Evolutionary conservation across 1,284 basidiomycete species (phyloP), one percentile per base, ranked within the genome.

Genomic region (Cutaneotrichosporon cavernicola): DNA sequence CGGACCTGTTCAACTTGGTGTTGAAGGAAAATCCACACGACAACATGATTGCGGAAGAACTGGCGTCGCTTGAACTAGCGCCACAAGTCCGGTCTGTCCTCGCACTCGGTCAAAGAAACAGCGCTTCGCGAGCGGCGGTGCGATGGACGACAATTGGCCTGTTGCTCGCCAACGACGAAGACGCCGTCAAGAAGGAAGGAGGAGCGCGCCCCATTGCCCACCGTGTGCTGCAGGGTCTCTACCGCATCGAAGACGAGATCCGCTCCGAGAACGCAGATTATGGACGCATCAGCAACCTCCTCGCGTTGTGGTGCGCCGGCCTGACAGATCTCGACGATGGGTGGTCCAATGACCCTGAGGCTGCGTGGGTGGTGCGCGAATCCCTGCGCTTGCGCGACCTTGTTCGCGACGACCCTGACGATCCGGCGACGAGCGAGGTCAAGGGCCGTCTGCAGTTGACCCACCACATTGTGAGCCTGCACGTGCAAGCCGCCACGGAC

Each of bases 401-500:
- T 3, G 43, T 59, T 4, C 30, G 8, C 32, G 58, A 59, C 13
- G n/a, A 34, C 46, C 26, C 58, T 7, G 58, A 47, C 46, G 58
- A 36, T 31, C 18, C 30, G 13, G n/a, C 21, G 10, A 43, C 47
- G 18, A 30, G 46, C n/a, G 47, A 36, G 14, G 46, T 57, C 56
- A 62, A 62, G 40, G 40, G 38, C 8, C 56, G 61, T 8, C 56
- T 62, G 30, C 58, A 59, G n/a, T 21, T 50, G 9, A 32, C 6
- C 31, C 26, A 34, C 58, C 26, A 50, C 26, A 43, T 50, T 21
- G 18, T 49, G 56, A 21, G 31, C 13, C 58, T 49, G 31, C 46
- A 59, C 22, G 36, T 40, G 36, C 36, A 43, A 14, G 26, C 38
- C 18, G 55, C 55, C 11, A 9, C 21, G 2, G 55, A 43, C 10